A percentile compares a stretch with the other conserved stretches of the same genome.
Evolutionary conservation across 2,329 filamentous ascomycete genomes (phyloP).

Genomic region (Pseudogymnoascus sp.): DNA sequence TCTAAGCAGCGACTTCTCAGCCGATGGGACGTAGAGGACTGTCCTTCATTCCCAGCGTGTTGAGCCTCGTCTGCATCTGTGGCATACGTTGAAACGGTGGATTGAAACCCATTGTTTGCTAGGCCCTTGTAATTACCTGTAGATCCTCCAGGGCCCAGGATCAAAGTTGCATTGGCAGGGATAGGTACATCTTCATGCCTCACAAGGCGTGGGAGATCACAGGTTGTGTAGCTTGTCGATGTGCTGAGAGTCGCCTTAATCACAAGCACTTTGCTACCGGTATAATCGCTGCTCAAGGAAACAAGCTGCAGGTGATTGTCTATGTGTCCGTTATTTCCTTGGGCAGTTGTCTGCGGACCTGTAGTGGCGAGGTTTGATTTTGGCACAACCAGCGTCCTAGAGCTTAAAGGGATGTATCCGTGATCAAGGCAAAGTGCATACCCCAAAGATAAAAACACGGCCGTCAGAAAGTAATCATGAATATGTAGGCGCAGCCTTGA

Average conservation of each 20-base stretch:
- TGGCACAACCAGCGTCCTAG: slow-evolving; percentile 25
- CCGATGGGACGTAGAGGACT: not conserved
- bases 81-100: not conserved
- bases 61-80: not conserved
- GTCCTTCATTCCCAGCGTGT: not conserved
- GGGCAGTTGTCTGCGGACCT: not conserved
- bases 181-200: not conserved
- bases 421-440: slow-evolving; percentile 26
- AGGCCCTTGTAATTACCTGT: not conserved
- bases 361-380: slow-evolving; percentile 3
- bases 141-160: slow-evolving; percentile 23
- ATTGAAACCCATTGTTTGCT: not conserved
- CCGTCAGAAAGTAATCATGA: slow-evolving; percentile 28
- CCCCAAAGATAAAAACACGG: slow-evolving; percentile 25
- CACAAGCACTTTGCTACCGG: slow-evolving; percentile 5
- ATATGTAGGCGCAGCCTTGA: slow-evolving; percentile 12
- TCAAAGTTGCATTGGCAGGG: slow-evolving; percentile 15
- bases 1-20: slow-evolving; percentile 19
- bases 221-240: not conserved
- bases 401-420: slow-evolving; percentile 26
- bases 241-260: slow-evolving; percentile 9
- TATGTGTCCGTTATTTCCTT: not conserved
- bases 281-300: slow-evolving; percentile 2
- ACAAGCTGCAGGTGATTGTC: not conserved
- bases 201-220: not conserved